Percentiles rank a stretch among this genome's conserved stretches.
Conservation (phyloP, 768 basidiomycete genomes). For the Gloeophyllum trabeum region DNA sequence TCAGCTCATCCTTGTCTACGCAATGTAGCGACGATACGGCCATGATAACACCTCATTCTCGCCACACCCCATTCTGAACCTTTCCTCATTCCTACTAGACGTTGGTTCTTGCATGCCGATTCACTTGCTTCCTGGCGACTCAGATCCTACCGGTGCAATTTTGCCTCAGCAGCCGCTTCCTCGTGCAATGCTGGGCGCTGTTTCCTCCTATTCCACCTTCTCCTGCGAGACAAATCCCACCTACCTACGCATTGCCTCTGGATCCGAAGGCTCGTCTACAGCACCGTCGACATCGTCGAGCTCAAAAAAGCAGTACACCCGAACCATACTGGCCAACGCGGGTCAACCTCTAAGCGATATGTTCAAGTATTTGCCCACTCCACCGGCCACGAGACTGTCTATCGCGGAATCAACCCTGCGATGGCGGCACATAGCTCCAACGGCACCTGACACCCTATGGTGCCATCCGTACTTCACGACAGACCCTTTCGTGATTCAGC, state of each 20-base stretch:
- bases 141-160: slow-evolving; percentile 81
- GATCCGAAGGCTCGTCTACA: slow-evolving; percentile 10
- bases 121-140: slow-evolving; percentile 79
- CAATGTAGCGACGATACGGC: slow-evolving; percentile 49
- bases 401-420: slow-evolving; percentile 71
- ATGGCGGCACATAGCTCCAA: slow-evolving; percentile 98
- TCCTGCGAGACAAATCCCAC: slow-evolving; percentile 81
- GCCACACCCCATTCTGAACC: slow-evolving; percentile 58
- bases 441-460: slow-evolving; percentile 97
- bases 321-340: slow-evolving; percentile 71
- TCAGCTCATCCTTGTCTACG: slow-evolving; percentile 7
- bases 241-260: slow-evolving; percentile 56
- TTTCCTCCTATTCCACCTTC: slow-evolving; percentile 51
- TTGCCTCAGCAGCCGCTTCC: slow-evolving; percentile 93
- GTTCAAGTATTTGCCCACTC: slow-evolving; percentile 79
- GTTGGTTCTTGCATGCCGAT: slow-evolving; percentile 71
- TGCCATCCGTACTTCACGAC: slow-evolving; percentile 84
- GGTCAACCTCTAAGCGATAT: slow-evolving; percentile 95
- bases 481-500: slow-evolving; percentile 85
- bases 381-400: slow-evolving; percentile 58
- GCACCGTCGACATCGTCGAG: slow-evolving; percentile 2
- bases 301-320: slow-evolving; percentile 14
- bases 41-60: slow-evolving; percentile 60
- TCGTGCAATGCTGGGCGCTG: slow-evolving; percentile 74
- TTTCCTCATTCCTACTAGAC: slow-evolving; percentile 65